Evolutionary conservation across 2,329 filamentous ascomycete species (phyloP), one percentile per base, ranked within the genome.

Genomic region (Colletotrichum sp.): DNA sequence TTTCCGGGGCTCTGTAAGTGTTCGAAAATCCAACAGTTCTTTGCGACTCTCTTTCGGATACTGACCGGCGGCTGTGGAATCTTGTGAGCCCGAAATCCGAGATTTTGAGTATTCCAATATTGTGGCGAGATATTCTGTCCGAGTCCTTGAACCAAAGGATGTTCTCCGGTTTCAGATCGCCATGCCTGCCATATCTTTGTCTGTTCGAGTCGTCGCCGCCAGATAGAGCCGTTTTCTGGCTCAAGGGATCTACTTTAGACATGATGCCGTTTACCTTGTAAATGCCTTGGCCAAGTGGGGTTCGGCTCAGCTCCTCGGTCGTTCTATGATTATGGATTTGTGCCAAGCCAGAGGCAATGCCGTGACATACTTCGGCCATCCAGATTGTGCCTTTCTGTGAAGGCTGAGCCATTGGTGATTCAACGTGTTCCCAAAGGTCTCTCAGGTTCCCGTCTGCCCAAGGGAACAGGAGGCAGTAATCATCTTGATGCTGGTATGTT

Each of bases 1-100:
- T 71, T 28, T 79, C 78, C 1, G 78, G 78, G 16, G 78, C 69
- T 3, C 77, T 52, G 18, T 79, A 77, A 3, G 66, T 69, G 2
- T 24, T 44, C 2, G 26, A 18, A 5, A 30, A 60, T 44, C 36
- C 36, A 1, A 18, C 36, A 18, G 36, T 18, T 18, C 36, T 44
- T 8, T 18, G 16, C 1, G 36, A 44, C 36, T 18, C 36, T 44
- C 16, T 5, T 9, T 44, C 36, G 0, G 36, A 44, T 9, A 44
- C 2, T 1, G 36, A 44, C 4, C 36, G 36, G 8, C 8, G 16
- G 5, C 36, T 44, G 16, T 44, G 16, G 5, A 36, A 15, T 13
- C 12, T 39, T 15, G 13, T 60, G 5, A 60, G 21, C 1, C 67
- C 67, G 13, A 69, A 69, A 13, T 69, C 67, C 4, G 67, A 28